Evolutionary conservation across 148 eudicot genomes (phyloP).

Genomic region (Simmondsia chinensis): DNA sequence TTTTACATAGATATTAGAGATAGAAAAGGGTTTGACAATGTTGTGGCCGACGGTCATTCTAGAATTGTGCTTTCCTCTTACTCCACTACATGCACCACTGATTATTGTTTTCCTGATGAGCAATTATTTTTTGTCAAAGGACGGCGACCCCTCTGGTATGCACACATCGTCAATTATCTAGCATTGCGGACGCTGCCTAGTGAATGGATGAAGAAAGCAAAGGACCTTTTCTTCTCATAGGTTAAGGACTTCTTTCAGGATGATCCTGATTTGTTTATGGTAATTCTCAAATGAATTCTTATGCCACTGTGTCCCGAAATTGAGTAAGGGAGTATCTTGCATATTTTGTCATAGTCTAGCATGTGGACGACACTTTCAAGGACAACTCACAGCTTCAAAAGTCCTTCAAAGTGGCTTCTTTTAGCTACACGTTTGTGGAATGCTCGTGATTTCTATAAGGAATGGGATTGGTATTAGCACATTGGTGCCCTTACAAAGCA

Average conservation of each 20-base stretch:
- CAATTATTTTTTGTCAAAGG: background rate
- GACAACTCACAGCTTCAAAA: too few relatives aligned
- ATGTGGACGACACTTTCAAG: too few relatives aligned
- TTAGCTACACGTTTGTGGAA: too few relatives aligned
- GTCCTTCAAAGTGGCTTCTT: too few relatives aligned
- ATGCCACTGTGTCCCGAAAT: too few relatives aligned
- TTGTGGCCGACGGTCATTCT: background rate
- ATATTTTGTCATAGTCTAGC: too few relatives aligned
- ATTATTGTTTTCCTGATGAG: background rate
- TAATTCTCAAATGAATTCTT: too few relatives aligned
- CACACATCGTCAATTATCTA: background rate
- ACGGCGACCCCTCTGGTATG: constrained; percentile 1
- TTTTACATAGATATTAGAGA: background rate
- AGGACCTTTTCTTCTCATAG: background rate
- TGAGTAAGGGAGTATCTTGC: too few relatives aligned
- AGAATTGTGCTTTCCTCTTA: background rate
- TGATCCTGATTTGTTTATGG: background rate
- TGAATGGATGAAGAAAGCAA: background rate
- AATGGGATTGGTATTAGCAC: too few relatives aligned
- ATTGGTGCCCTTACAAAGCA: too few relatives aligned
- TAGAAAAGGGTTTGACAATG: background rate
- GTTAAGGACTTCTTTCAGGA: background rate
- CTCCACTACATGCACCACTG: background rate
- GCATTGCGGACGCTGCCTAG: background rate
- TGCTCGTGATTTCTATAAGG: too few relatives aligned